Percentiles rank a stretch among this genome's conserved stretches.
Conservation (phyloP, 495 filamentous ascomycete genomes). For the Bathelium albidoporum region DNA sequence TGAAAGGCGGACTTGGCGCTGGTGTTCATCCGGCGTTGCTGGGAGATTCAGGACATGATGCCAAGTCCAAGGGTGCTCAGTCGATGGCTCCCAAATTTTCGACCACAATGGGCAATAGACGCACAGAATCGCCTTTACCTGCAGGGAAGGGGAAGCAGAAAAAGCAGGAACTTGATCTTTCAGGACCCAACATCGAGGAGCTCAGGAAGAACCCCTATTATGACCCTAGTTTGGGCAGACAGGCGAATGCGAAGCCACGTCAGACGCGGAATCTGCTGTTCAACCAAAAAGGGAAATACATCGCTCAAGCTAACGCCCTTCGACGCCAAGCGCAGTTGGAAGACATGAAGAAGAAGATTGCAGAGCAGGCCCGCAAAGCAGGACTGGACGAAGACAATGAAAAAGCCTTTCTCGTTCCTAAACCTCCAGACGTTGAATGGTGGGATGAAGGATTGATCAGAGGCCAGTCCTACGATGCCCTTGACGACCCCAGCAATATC, state of each 20-base stretch:
- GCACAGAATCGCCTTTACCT: conserved; percentile 40
- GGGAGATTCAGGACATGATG: conserved; percentile 56
- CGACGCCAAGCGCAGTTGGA: conserved; percentile 80
- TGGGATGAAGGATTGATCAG: conserved; percentile 87
- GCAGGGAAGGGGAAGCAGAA: conserved; percentile 27
- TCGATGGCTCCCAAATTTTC: conserved; percentile 46
- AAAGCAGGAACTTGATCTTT: conserved; percentile 57
- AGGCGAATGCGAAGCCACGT: conserved; percentile 48
- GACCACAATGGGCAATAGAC: conserved; percentile 49
- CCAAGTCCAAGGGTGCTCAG: conserved; percentile 47
- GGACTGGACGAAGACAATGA: conserved; percentile 89
- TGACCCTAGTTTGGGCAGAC: conserved; percentile 58
- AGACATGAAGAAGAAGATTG: conserved; percentile 87
- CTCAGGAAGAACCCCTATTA: conserved; percentile 75
- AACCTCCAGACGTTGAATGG: conserved; percentile 88
- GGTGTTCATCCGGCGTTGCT: conserved; percentile 81
- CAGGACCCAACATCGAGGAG: conserved; percentile 57
- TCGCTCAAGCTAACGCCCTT: conserved; percentile 79
- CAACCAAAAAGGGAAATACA: conserved; percentile 96
- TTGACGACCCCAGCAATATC: conserved; percentile 52
- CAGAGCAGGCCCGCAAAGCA: conserved; percentile 69
- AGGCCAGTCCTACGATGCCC: conserved; percentile 57
- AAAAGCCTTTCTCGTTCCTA: conserved; percentile 73
- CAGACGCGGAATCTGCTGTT: conserved; percentile 70
- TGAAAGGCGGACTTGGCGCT: conserved; percentile 72